Evolutionary conservation across 164 flowering plant species (phyloP), one percentile per base, ranked within the genome.

Genomic region (Taxillus chinensis): DNA sequence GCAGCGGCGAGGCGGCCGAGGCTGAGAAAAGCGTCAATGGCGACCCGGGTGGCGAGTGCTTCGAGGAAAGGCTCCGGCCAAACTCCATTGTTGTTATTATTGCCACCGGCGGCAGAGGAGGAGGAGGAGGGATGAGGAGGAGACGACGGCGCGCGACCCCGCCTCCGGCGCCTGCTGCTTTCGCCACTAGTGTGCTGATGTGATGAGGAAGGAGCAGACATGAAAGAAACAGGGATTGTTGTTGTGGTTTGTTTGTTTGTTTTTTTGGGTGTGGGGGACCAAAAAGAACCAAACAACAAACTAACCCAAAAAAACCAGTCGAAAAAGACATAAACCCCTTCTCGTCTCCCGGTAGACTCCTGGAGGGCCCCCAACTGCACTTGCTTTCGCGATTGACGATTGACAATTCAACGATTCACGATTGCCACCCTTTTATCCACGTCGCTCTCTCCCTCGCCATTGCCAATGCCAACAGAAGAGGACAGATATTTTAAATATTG

Each of bases 11-110:
- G 86, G 9, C 89, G 82, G 45, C 90, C 86, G 6, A 6, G 0
- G 27, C 76, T 59, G 15, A 62, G 65, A 60, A 75, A 71, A 62
- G 96, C 89, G 60, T 83, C 82, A 61, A 80, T 56, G 64, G 96
- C 96, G 4, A 91, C 79, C 54, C 78, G 89, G 49, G 65, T 55
- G 39, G 86, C 89, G 3, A 91, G 84, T 12, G 89, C 82, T 73
- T 91, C 98, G 0, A 91, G 64, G 57, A 91, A 85, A 8, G 87
- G 95, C 69, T 82, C 96, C 10, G 98, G 96, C 95, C 92, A 90
- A 1, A 81, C 83, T 27, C 77, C 89, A 46, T 78, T 75, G n/a
- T 51, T 51, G 27, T 15, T 8, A 27, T 48, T 11, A 14, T 11
- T 48, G 51, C 12, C 27, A 4, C 7, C 5, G 54, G 27, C 5